A percentile compares a stretch with the other conserved stretches of the same genome.
Evolutionary conservation across 2,329 filamentous ascomycete genomes (phyloP).

Genomic region (Aquanectria penicillioides): DNA sequence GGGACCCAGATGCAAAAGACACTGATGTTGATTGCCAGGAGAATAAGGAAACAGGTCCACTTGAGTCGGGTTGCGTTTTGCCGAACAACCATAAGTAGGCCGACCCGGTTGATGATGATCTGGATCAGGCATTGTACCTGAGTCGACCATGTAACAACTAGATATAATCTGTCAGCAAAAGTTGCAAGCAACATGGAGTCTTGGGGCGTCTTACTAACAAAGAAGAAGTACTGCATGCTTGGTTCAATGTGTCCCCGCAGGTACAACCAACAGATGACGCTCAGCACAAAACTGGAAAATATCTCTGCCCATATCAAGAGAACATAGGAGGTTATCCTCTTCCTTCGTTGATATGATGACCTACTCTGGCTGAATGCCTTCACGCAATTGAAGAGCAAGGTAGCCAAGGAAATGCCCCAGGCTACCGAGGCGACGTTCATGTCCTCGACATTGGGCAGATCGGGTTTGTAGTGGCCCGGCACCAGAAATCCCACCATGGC

Average conservation of each 20-base stretch:
- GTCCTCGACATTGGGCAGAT: constrained; percentile 22
- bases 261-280: constrained; percentile 36
- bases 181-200: constrained; percentile 20
- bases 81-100: constrained; percentile 54
- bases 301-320: constrained; percentile 34
- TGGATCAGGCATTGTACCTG: constrained; percentile 57
- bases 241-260: constrained; percentile 34
- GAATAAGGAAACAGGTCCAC: constrained; percentile 52
- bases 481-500: constrained; percentile 33
- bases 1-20: constrained; percentile 63
- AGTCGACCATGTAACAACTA: constrained; percentile 45
- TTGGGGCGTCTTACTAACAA: constrained; percentile 31
- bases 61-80: constrained; percentile 48
- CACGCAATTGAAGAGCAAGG: constrained; percentile 34
- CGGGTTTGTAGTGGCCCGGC: constrained; percentile 26
- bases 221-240: constrained; percentile 44
- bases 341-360: constrained; percentile 26
- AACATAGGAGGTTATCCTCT: constrained; percentile 33
- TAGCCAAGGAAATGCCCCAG: constrained; percentile 37
- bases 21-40: constrained; percentile 57
- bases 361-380: constrained; percentile 35
- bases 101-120: constrained; percentile 62
- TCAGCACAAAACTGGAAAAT: constrained; percentile 31
- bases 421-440: constrained; percentile 39
- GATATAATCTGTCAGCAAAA: background rate